Conservation (phyloP, 768 basidiomycete species). For the Peribolospora kevripleyi region DNA sequence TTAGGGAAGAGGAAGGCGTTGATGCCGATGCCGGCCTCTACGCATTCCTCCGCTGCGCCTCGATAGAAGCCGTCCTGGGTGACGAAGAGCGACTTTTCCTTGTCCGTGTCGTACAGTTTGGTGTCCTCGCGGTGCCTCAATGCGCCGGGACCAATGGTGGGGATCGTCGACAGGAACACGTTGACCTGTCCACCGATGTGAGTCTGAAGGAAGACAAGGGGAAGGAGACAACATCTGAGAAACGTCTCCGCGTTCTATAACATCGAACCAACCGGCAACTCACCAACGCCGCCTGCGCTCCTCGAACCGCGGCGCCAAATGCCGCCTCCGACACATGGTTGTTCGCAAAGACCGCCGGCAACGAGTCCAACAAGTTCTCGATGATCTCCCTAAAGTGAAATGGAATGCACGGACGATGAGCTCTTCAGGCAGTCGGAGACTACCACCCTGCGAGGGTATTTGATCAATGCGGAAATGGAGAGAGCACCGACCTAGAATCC, state of each 20-base stretch:
- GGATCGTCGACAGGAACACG: constrained; percentile 17
- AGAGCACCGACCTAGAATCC: constrained; percentile 36
- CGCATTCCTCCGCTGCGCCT: constrained; percentile 63
- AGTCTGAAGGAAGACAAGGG: constrained; percentile 2
- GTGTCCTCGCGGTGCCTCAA: constrained; percentile 28
- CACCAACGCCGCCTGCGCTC: constrained; percentile 46
- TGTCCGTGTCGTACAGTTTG: constrained; percentile 53
- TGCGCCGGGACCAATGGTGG: constrained; percentile 16
- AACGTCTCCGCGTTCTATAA: constrained; percentile 27
- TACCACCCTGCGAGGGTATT: not conserved
- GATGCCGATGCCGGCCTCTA: constrained; percentile 69
- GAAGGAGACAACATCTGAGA: not conserved
- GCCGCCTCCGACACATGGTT: constrained; percentile 33
- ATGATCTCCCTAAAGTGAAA: constrained; percentile 22
- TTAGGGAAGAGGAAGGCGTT: constrained; percentile 64
- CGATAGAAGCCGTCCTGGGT: constrained; percentile 61
- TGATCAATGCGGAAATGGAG: not conserved
- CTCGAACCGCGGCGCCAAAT: constrained; percentile 51
- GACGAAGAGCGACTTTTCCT: constrained; percentile 54
- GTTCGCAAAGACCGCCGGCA: constrained; percentile 39
- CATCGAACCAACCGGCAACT: constrained; percentile 14
- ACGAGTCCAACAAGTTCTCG: constrained; percentile 36
- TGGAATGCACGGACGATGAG: not conserved
- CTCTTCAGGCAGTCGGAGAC: no score
- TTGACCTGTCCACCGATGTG: constrained; percentile 14